A percentile compares a stretch with the other conserved stretches of the same genome.
These are phyloP conservation scores for Bruguiera hainesii DNA, from an alignment of 441 rosid species.

Conservation along the genomic window DNA sequence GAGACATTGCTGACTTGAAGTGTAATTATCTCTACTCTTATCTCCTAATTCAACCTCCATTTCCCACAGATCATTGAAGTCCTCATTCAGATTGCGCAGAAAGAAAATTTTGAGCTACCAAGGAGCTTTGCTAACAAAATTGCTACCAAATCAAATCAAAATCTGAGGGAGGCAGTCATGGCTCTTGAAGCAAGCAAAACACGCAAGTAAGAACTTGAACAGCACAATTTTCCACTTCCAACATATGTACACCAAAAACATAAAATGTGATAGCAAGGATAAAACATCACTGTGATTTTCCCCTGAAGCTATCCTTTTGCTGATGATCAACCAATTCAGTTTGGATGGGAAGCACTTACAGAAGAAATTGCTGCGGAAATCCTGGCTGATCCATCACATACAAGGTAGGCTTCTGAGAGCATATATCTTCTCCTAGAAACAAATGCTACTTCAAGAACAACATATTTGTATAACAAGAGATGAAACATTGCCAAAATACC, in stretches of 20 bases:
- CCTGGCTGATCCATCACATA: slow-evolving; percentile 53
- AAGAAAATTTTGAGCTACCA: slow-evolving; percentile 57
- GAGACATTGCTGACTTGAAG: background rate
- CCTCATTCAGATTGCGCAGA: slow-evolving; percentile 58
- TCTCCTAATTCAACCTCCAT: background rate
- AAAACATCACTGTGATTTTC: background rate
- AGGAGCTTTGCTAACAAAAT: slow-evolving; percentile 61
- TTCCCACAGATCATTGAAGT: slow-evolving; percentile 55
- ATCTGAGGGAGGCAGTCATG: slow-evolving; percentile 62
- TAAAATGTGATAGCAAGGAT: background rate
- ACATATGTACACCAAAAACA: background rate
- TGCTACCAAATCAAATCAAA: slow-evolving; percentile 61
- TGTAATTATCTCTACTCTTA: background rate
- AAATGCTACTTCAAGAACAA: too few species aligned
- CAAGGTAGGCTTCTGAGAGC: slow-evolving; percentile 24
- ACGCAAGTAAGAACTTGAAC: slow-evolving; percentile 43
- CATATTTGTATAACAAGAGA: background rate
- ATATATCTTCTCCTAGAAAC: too few species aligned
- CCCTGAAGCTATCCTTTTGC: slow-evolving; percentile 54
- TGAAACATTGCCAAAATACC: background rate
- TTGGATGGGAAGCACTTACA: slow-evolving; percentile 63
- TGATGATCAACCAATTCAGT: slow-evolving; percentile 64
- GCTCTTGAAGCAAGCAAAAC: slow-evolving; percentile 74
- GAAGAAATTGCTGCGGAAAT: slow-evolving; percentile 57
- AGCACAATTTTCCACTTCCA: background rate